Percentiles rank a stretch among this genome's conserved stretches.
Evolutionary conservation across 1,284 basidiomycete genomes (phyloP).

Genomic region (Pascua sp.): DNA sequence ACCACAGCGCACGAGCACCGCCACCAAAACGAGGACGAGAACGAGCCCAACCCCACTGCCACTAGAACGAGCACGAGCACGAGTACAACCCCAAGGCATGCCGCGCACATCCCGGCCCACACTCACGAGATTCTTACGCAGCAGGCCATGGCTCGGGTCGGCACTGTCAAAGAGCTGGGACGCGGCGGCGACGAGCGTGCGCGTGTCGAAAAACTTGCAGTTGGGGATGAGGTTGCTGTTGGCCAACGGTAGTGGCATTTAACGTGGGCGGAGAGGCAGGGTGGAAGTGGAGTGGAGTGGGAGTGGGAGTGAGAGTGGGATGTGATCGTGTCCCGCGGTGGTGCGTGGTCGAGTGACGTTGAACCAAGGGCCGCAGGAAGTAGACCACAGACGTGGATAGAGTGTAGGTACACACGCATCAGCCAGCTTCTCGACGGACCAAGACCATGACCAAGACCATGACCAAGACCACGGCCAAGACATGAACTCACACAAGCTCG

Average conservation of each 20-base stretch:
- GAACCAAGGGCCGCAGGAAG: no score
- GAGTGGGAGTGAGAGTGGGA: no score
- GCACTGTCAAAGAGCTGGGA: conserved; percentile 11
- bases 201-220: conserved; percentile 29
- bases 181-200: conserved; percentile 14
- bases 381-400: no score
- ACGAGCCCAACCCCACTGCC: background rate
- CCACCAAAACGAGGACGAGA: background rate
- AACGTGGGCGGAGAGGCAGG: background rate
- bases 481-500: conserved; percentile 29
- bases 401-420: background rate
- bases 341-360: no score
- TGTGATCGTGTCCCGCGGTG: no score
- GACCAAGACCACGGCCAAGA: background rate
- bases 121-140: conserved; percentile 20
- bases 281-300: no score
- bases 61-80: background rate
- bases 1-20: no score
- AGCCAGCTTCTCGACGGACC: background rate
- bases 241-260: background rate
- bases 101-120: no score
- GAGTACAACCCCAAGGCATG: no score
- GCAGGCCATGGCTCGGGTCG: conserved; percentile 9
- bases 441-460: background rate
- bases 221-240: conserved; percentile 32